Evolutionary conservation across 805 yeast genomes (phyloP).

Genomic region (Saturnispora kantuleensis): DNA sequence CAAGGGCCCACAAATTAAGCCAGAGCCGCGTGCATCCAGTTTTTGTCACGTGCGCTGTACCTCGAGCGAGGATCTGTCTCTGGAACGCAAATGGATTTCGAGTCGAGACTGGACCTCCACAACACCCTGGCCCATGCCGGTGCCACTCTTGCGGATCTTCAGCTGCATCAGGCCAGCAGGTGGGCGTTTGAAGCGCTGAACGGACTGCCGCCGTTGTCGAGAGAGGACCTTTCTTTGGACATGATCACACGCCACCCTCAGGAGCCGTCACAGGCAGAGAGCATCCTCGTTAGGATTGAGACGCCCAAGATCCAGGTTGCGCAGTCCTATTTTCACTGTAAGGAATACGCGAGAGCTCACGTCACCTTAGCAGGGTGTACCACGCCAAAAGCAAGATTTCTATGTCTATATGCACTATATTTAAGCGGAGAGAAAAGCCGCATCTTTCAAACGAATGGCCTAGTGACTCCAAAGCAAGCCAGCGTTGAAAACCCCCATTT

Average conservation of each 20-base stretch:
- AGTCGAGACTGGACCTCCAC: not conserved
- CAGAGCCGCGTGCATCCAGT: not conserved
- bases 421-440: constrained; percentile 69
- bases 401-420: constrained; percentile 58
- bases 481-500: constrained; percentile 20
- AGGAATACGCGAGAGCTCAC: constrained; percentile 77
- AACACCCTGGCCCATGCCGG: not conserved
- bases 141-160: not conserved
- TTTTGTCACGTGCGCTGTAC: not conserved
- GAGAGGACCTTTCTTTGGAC: constrained; percentile 11
- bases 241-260: not conserved
- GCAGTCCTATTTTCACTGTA: constrained; percentile 63
- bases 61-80: not conserved
- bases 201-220: constrained; percentile 7
- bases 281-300: not conserved
- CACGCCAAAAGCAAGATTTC: constrained; percentile 46
- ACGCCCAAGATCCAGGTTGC: constrained; percentile 34
- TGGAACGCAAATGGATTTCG: constrained; percentile 2
- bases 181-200: constrained; percentile 12
- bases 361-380: constrained; percentile 41
- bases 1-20: too few relatives aligned
- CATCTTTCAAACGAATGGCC: constrained; percentile 40
- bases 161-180: constrained; percentile 13
- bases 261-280: not conserved
- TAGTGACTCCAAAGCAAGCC: constrained; percentile 22